These are phyloP conservation scores for Solanum ossicruentum DNA, from an alignment of 257 asterid genomes.

Conservation along the genomic window DNA sequence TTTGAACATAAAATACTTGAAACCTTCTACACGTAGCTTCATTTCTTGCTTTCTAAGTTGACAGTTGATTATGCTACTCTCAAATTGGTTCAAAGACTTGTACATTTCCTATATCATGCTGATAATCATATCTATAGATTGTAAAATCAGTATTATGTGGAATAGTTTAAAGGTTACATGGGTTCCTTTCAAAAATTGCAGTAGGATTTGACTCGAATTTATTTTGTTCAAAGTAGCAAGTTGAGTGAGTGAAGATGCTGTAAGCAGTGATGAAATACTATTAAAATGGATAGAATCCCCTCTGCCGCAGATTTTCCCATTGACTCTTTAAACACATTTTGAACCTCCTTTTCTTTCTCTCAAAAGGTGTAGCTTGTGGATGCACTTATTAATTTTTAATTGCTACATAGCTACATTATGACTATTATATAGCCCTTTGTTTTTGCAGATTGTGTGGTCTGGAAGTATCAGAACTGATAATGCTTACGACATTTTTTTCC, in stretches of 20 bases:
- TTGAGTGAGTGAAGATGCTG: not conserved
- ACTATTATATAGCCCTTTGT: not conserved
- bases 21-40: not conserved
- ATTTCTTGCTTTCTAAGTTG: not conserved
- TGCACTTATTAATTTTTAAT: not conserved
- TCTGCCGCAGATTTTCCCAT: not conserved
- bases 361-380: not conserved
- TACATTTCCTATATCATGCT: not conserved
- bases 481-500: not conserved
- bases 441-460: not conserved
- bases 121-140: not conserved
- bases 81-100: not conserved
- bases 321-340: not conserved
- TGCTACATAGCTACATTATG: not conserved
- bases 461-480: not conserved
- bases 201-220: not conserved
- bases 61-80: not conserved
- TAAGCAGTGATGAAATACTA: not conserved
- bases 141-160: not conserved
- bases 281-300: not conserved
- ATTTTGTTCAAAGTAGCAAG: not conserved
- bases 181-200: not conserved
- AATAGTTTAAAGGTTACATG: not conserved
- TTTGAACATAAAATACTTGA: not conserved
- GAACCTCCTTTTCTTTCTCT: not conserved